Percentiles rank a stretch among this genome's conserved stretches.
These are phyloP conservation scores for Aspergillus ochraceoroseus DNA, from an alignment of 2,329 filamentous ascomycete genomes.

Conservation along the genomic window DNA sequence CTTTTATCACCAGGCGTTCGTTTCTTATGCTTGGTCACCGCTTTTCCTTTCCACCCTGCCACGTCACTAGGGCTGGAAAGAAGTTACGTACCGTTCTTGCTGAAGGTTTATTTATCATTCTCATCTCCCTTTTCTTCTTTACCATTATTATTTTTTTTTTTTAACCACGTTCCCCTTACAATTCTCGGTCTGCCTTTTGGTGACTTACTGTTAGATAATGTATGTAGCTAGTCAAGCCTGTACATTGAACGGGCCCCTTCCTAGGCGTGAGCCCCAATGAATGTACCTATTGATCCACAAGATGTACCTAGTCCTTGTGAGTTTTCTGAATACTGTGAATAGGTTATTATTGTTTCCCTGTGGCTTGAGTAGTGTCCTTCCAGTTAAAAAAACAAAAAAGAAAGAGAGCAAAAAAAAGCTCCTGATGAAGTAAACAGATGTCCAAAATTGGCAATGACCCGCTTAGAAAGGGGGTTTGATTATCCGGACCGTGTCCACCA, in stretches of 20 bases:
- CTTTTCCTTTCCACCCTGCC: constrained; percentile 34
- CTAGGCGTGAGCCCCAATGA: constrained; percentile 16
- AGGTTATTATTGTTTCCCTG: background rate
- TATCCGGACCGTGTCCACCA: constrained; percentile 24
- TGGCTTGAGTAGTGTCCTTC: too few relatives aligned
- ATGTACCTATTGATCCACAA: constrained; percentile 13
- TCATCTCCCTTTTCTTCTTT: constrained; percentile 1
- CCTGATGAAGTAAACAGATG: constrained; percentile 15
- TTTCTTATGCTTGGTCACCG: constrained; percentile 28
- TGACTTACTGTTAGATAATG: constrained; percentile 37
- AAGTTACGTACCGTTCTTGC: constrained; percentile 25
- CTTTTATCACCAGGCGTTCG: constrained; percentile 26
- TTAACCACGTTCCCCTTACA: constrained; percentile 21
- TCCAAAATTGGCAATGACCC: constrained; percentile 18
- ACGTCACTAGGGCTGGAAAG: constrained; percentile 40
- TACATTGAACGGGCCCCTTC: constrained; percentile 15
- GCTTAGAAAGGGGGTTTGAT: constrained; percentile 16
- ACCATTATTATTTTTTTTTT: constrained; percentile 15
- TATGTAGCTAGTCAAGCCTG: constrained; percentile 35
- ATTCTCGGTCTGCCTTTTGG: constrained; percentile 27
- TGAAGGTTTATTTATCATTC: constrained; percentile 19
- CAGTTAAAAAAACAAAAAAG: too few relatives aligned
- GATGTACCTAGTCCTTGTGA: too few relatives aligned
- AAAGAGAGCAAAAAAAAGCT: background rate
- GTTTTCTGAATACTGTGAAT: background rate